phyloP scores from a whole-genome alignment of 2,329 filamentous ascomycete species.

The Phialemoniopsis sp. region DNA sequence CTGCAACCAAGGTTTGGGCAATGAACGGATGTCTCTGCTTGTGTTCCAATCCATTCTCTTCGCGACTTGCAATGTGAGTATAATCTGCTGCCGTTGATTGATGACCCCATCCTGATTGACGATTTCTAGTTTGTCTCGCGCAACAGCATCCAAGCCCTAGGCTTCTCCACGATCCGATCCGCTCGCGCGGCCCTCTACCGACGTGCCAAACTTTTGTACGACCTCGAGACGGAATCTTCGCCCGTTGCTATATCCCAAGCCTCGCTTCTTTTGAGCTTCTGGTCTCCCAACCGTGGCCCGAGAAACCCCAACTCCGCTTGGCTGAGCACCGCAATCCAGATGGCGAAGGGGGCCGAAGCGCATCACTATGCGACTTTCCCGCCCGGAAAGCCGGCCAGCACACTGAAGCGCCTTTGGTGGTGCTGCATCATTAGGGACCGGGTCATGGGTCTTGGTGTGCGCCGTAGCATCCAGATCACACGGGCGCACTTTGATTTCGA shows the following conservation, averaged over 20 bases:
- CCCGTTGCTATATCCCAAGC: conserved; percentile 34
- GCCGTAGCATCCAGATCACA: conserved; percentile 46
- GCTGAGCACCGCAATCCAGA: conserved; percentile 44
- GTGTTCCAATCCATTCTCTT: conserved; percentile 42
- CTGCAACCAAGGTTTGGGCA: conserved; percentile 15
- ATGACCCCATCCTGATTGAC: neutral
- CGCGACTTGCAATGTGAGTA: conserved; percentile 31
- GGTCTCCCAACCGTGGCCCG: conserved; percentile 20
- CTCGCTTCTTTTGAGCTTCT: conserved; percentile 37
- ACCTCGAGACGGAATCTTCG: conserved; percentile 38
- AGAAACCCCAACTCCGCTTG: conserved; percentile 37
- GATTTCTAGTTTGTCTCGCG: conserved; percentile 30
- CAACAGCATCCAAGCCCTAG: conserved; percentile 31
- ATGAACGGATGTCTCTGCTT: conserved; percentile 33
- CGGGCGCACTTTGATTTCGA: conserved; percentile 40
- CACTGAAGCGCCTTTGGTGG: conserved; percentile 50
- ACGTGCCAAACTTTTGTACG: conserved; percentile 37
- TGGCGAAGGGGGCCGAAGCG: conserved; percentile 39
- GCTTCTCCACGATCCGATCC: conserved; percentile 34
- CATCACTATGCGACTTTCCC: conserved; percentile 32
- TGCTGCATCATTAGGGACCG: conserved; percentile 49
- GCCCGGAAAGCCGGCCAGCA: conserved; percentile 29
- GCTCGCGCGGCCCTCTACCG: conserved; percentile 40
- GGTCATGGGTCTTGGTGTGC: conserved; percentile 42
- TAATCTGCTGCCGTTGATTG: conserved; percentile 3